Conservation (phyloP, 2,329 filamentous ascomycete genomes). For the Trichophyton benhamiae region DNA sequence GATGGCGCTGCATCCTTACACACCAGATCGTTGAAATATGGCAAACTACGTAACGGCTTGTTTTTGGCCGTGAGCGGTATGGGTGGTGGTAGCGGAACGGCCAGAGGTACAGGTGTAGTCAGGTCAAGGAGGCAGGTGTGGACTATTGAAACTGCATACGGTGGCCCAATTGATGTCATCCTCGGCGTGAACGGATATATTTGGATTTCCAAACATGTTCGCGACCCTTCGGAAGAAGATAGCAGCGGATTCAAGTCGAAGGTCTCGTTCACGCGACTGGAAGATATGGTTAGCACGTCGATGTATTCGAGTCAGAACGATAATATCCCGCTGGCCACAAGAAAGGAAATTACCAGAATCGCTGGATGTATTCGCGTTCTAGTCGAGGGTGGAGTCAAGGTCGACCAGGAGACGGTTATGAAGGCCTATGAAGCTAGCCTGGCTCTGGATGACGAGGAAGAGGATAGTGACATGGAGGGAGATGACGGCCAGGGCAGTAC, state of each 20-base stretch:
- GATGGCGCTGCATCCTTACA: conserved; percentile 82
- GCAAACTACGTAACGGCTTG: conserved; percentile 85
- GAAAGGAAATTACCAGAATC: conserved; percentile 78
- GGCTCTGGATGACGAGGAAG: conserved; percentile 45
- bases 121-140: conserved; percentile 76
- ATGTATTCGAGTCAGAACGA: conserved; percentile 97
- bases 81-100: conserved; percentile 60
- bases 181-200: conserved; percentile 95
- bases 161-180: conserved; percentile 62
- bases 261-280: conserved; percentile 65
- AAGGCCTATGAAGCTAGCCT: conserved; percentile 71
- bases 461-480: conserved; percentile 26
- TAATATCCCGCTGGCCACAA: conserved; percentile 59
- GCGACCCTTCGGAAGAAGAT: conserved; percentile 23
- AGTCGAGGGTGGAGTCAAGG: conserved; percentile 66
- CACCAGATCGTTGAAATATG: conserved; percentile 82
- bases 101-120: conserved; percentile 65
- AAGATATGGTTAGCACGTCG: conserved; percentile 71
- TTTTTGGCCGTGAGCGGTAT: conserved; percentile 73
- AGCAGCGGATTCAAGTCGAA: background rate
- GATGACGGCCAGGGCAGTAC: conserved; percentile 21
- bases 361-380: conserved; percentile 70
- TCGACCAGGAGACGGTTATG: conserved; percentile 82
- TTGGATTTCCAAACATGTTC: conserved; percentile 76
- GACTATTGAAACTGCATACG: conserved; percentile 47